Evolutionary conservation across 2,329 filamentous ascomycete species (phyloP), one percentile per base, ranked within the genome.

Genomic region (Neonectria punicea): DNA sequence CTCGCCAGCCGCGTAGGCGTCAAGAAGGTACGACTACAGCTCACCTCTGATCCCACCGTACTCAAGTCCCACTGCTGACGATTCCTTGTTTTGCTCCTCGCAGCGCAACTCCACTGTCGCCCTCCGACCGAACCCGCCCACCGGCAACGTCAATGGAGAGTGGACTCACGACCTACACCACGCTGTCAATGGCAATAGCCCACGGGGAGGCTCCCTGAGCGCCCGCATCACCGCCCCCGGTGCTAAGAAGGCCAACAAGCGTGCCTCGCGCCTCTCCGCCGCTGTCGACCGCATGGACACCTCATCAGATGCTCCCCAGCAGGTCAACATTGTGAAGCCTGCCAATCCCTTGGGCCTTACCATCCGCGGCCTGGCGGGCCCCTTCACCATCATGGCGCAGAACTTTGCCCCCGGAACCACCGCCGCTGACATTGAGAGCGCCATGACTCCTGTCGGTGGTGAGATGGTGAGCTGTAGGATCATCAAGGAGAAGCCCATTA

Each of bases 381-480:
- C 92, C 1, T 93, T 87, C 72, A 86, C 87, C 18, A 87, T 96
- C 25, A 86, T 93, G 76, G 92, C 91, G 3, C 90, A 92, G 78
- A 96, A 96, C 82, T 93, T 96, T 76, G 93, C 92, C 13, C 88
- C 88, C 2, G 93, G 93, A 41, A 96, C 93, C 1, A 94, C 93
- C 7, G 91, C 90, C 2, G 92, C 91, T 32, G 93, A 96, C 74
- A 93, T 96, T 65, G 92, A 94, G 82, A 92, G 90, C 72, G 93
- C 93, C 61, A 90, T 96, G 88, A 87, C 85, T n/a, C 89, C 89
- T 0, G 82, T 92, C n/a, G 92, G 91, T 43, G 92, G 91, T 32
- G 84, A 90, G 66, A 85, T 93, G 73, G 75, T 86, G 25, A 88
- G 86, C 73, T 95, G 92, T 80, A 86, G 84, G 39, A 81, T 96